Evolutionary conservation across 306 rosid genomes (phyloP).

Genomic region (Pyrus betulifolia): DNA sequence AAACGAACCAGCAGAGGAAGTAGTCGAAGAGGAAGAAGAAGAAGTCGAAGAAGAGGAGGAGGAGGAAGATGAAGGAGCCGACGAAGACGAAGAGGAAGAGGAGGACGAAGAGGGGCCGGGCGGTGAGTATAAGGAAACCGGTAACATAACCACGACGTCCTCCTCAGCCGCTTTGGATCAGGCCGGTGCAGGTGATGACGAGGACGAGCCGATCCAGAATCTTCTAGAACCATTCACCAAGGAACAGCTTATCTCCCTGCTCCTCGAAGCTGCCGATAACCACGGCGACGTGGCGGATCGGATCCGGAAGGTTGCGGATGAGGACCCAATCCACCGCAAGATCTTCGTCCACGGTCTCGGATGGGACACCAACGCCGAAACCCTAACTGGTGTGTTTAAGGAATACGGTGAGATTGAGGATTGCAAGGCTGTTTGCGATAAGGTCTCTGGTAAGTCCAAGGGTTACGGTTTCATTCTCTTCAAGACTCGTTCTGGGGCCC

Average conservation of each 20-base stretch:
- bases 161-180: slow-evolving; percentile 1
- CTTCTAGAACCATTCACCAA: slow-evolving; percentile 73
- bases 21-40: slow-evolving; percentile 25
- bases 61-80: slow-evolving; percentile 27
- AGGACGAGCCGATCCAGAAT: slow-evolving; percentile 54
- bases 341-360: slow-evolving; percentile 90
- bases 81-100: slow-evolving; percentile 1
- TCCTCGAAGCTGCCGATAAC: slow-evolving; percentile 54
- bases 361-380: slow-evolving; percentile 78
- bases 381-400: slow-evolving; percentile 46
- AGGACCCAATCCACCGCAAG: slow-evolving; percentile 67
- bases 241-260: slow-evolving; percentile 52
- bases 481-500: slow-evolving; percentile 67
- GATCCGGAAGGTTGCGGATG: slow-evolving; percentile 68
- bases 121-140: background rate
- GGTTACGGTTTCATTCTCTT: slow-evolving; percentile 85
- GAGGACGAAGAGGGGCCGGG: slow-evolving; percentile 1
- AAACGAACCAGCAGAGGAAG: slow-evolving; percentile 18
- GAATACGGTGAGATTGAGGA: slow-evolving; percentile 86
- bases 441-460: slow-evolving; percentile 86
- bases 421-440: slow-evolving; percentile 87
- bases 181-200: slow-evolving; percentile 28
- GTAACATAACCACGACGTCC: background rate
- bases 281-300: slow-evolving; percentile 64
- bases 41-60: slow-evolving; percentile 27